A percentile compares a stretch with the other conserved stretches of the same genome.
phyloP scores from a whole-genome alignment of 2,329 filamentous ascomycete species.

The Fusarium agapanthi region DNA sequence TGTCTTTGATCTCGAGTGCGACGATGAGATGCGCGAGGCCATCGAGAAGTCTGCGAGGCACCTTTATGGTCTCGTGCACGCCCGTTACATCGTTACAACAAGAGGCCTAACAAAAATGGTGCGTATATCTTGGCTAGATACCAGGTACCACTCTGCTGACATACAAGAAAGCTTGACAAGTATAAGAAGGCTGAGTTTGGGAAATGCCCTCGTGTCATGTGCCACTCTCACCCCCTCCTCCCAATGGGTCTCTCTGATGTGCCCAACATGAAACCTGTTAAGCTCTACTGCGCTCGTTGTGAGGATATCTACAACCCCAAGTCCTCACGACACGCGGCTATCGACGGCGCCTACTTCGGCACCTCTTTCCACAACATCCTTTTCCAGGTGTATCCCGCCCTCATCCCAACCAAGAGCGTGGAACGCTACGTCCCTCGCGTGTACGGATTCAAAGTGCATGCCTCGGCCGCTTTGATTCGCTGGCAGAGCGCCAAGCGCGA shows the following conservation, averaged over 20 bases:
- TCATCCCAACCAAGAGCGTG: conserved; percentile 85
- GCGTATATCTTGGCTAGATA: conserved; percentile 27
- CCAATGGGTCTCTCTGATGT: conserved; percentile 95
- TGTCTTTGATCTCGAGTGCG: conserved; percentile 97
- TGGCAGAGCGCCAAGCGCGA: conserved; percentile 89
- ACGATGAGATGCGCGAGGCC: conserved; percentile 97
- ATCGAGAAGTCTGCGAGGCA: conserved; percentile 98
- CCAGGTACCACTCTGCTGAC: neutral
- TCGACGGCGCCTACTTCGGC: conserved; percentile 98
- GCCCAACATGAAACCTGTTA: conserved; percentile 87
- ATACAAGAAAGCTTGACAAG: conserved; percentile 82
- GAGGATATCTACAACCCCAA: conserved; percentile 99
- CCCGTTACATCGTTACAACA: conserved; percentile 95
- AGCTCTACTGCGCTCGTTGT: conserved; percentile 96
- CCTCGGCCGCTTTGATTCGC: conserved; percentile 83
- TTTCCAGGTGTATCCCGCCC: conserved; percentile 94
- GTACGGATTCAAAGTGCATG: conserved; percentile 96
- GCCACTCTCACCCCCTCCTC: conserved; percentile 89
- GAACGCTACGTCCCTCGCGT: conserved; percentile 89
- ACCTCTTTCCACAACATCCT: conserved; percentile 99
- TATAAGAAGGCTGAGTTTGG: conserved; percentile 99
- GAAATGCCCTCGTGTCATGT: conserved; percentile 96
- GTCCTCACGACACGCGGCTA: conserved; percentile 91
- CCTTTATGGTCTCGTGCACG: conserved; percentile 94
- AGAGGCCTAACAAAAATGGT: conserved; percentile 97